phyloP scores from a whole-genome alignment of 2,329 filamentous ascomycete species.

The Hawksworthiomyces lignivorus region DNA sequence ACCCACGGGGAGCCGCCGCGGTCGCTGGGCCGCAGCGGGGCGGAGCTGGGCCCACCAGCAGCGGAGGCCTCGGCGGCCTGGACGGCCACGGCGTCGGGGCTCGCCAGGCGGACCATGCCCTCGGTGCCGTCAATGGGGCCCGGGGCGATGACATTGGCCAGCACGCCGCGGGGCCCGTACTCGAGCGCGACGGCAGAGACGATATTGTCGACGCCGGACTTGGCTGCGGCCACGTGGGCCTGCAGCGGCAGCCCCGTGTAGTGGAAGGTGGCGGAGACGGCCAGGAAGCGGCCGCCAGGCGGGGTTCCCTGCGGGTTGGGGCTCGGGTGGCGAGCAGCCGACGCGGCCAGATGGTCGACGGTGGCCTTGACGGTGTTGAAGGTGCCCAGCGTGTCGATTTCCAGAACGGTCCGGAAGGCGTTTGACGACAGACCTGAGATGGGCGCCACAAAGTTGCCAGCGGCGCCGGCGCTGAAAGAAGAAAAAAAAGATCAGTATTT shows the following conservation, averaged over 20 bases:
- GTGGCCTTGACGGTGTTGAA: conserved; percentile 95
- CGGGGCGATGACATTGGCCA: conserved; percentile 81
- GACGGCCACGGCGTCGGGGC: conserved; percentile 14
- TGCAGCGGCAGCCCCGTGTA: conserved; percentile 82
- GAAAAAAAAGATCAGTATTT: too few relatives aligned
- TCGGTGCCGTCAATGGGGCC: conserved; percentile 84
- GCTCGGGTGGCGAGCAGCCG: conserved; percentile 57
- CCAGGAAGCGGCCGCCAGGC: conserved; percentile 76
- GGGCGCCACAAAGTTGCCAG: conserved; percentile 89
- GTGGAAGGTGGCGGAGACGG: conserved; percentile 85
- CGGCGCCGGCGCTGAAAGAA: conserved; percentile 86
- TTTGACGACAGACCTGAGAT: conserved; percentile 76
- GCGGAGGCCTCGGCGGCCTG: conserved; percentile 11
- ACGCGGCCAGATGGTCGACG: conserved; percentile 69
- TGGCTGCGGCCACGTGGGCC: conserved; percentile 83
- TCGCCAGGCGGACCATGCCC: conserved; percentile 58
- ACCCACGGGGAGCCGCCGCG: conserved; percentile 37
- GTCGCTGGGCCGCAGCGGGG: conserved; percentile 19
- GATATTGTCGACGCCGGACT: conserved; percentile 83
- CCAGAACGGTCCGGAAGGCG: conserved; percentile 90
- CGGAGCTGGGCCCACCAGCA: background rate
- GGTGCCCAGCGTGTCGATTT: conserved; percentile 89
- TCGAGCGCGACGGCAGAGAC: conserved; percentile 75
- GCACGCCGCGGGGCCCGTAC: conserved; percentile 79
- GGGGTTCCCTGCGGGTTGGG: conserved; percentile 29